Evolutionary conservation across 2,329 filamentous ascomycete genomes (phyloP).

Genomic region (Epichloe festucae): DNA sequence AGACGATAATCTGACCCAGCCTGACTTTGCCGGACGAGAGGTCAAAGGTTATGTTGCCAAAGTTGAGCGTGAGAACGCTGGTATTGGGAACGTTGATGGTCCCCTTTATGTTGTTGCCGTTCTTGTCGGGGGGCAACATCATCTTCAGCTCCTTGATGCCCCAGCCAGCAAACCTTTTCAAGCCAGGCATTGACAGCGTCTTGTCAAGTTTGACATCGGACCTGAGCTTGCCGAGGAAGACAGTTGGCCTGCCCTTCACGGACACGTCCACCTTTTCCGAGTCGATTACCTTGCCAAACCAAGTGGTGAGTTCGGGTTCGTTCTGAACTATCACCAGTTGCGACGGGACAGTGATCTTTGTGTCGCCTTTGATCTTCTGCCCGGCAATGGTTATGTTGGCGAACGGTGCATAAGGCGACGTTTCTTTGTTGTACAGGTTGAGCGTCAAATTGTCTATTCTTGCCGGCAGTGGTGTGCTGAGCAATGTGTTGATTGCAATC

Average conservation of each 20-base stretch:
- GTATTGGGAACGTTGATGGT: slow-evolving; percentile 31
- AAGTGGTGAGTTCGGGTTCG: slow-evolving; percentile 24
- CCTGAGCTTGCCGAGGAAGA: slow-evolving; percentile 27
- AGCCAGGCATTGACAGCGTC: slow-evolving; percentile 24
- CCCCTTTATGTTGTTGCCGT: slow-evolving; percentile 30
- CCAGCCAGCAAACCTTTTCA: slow-evolving; percentile 28
- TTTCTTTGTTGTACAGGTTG: slow-evolving; percentile 27
- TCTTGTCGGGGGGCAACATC: slow-evolving; percentile 23
- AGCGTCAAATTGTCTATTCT: slow-evolving; percentile 25
- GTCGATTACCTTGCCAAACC: slow-evolving; percentile 28
- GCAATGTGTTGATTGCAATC: slow-evolving; percentile 23
- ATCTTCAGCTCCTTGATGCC: slow-evolving; percentile 25
- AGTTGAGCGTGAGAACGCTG: slow-evolving; percentile 27
- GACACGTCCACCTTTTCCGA: slow-evolving; percentile 23
- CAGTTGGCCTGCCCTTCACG: slow-evolving; percentile 21
- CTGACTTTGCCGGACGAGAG: slow-evolving; percentile 25
- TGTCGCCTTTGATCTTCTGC: slow-evolving; percentile 22
- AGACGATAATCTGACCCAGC: slow-evolving; percentile 25
- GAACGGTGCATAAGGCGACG: slow-evolving; percentile 11
- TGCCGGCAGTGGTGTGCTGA: slow-evolving; percentile 25
- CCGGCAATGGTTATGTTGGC: slow-evolving; percentile 7
- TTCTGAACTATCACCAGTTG: slow-evolving; percentile 24
- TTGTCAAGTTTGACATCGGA: slow-evolving; percentile 27
- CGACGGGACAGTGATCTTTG: slow-evolving; percentile 20
- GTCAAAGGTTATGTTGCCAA: slow-evolving; percentile 34